A percentile compares a stretch with the other conserved stretches of the same genome.
phyloP scores from a whole-genome alignment of 768 basidiomycete genomes.

The Mrakia frigida region DNA sequence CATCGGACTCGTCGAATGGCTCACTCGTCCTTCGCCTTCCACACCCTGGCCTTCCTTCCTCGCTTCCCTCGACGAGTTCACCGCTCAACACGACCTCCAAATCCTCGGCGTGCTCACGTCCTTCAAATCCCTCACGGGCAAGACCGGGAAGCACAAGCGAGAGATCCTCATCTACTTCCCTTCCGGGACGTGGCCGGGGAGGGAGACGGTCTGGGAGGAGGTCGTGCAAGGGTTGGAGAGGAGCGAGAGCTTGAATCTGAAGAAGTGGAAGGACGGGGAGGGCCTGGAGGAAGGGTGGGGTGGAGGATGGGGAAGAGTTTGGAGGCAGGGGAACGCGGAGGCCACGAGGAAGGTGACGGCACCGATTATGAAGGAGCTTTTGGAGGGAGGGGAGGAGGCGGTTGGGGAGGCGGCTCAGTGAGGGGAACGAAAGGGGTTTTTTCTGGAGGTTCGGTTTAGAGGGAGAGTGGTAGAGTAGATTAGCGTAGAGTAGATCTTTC shows the following conservation, averaged over 20 bases:
- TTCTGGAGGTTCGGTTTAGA: no score
- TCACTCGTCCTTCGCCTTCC: slow-evolving; percentile 44
- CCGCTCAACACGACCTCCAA: slow-evolving; percentile 59
- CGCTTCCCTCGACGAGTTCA: slow-evolving; percentile 53
- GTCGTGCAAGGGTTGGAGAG: slow-evolving; percentile 27
- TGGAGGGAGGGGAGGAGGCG: slow-evolving; percentile 12
- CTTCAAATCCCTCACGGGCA: slow-evolving; percentile 44
- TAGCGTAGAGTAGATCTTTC: no score
- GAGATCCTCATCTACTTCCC: slow-evolving; percentile 57
- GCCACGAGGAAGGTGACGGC: slow-evolving; percentile 47
- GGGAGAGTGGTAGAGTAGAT: no score
- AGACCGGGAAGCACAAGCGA: slow-evolving; percentile 57
- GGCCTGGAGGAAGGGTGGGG: slow-evolving; percentile 32
- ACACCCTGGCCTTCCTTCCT: slow-evolving; percentile 47
- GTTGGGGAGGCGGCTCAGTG: neutral
- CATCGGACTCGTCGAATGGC: slow-evolving; percentile 58
- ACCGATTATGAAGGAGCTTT: slow-evolving; percentile 39
- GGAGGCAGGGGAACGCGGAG: slow-evolving; percentile 46
- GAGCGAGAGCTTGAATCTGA: neutral
- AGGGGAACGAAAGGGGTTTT: no score
- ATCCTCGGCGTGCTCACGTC: slow-evolving; percentile 76
- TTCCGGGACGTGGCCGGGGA: slow-evolving; percentile 28
- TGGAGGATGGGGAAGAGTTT: slow-evolving; percentile 40
- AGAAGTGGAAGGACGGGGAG: slow-evolving; percentile 22
- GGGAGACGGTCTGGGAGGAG: slow-evolving; percentile 39